Conservation (phyloP, 495 filamentous ascomycete genomes). For the Penicillium subrubescens region DNA sequence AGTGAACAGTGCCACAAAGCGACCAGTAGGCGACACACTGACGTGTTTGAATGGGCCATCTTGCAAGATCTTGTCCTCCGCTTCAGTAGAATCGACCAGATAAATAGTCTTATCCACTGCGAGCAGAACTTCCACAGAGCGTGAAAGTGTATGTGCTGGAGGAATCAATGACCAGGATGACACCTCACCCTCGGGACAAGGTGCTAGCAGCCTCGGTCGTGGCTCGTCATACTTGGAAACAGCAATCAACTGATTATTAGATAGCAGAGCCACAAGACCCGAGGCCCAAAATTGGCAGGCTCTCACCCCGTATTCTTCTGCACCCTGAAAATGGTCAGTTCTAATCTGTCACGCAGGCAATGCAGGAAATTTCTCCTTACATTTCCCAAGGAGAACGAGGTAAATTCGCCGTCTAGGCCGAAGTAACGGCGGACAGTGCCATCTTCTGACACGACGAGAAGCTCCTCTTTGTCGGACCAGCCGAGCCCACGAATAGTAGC, state of each 20-base stretch:
- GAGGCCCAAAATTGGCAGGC: slow-evolving; percentile 88
- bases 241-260: slow-evolving; percentile 83
- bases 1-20: slow-evolving; percentile 84
- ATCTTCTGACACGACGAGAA: slow-evolving; percentile 85
- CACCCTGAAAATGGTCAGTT: slow-evolving; percentile 53
- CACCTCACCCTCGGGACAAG: slow-evolving; percentile 75
- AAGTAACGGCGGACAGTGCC: slow-evolving; percentile 91
- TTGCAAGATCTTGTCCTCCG: slow-evolving; percentile 85
- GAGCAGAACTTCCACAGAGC: slow-evolving; percentile 90
- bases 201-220: slow-evolving; percentile 77
- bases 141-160: slow-evolving; percentile 86
- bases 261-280: slow-evolving; percentile 90
- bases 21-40: slow-evolving; percentile 86
- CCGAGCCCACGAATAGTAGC: slow-evolving; percentile 85
- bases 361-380: slow-evolving; percentile 39
- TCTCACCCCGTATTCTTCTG: slow-evolving; percentile 83
- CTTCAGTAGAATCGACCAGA: slow-evolving; percentile 82
- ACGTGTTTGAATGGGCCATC: slow-evolving; percentile 92
- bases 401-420: slow-evolving; percentile 90
- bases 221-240: slow-evolving; percentile 92
- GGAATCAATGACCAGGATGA: slow-evolving; percentile 89
- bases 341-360: not conserved
- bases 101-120: slow-evolving; percentile 85
- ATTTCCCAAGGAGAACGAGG: slow-evolving; percentile 91
- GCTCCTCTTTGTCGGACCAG: slow-evolving; percentile 96